Base-by-base conservation (phyloP, 768 basidiomycete genomes). In the Boletus barrowsii region DNA sequence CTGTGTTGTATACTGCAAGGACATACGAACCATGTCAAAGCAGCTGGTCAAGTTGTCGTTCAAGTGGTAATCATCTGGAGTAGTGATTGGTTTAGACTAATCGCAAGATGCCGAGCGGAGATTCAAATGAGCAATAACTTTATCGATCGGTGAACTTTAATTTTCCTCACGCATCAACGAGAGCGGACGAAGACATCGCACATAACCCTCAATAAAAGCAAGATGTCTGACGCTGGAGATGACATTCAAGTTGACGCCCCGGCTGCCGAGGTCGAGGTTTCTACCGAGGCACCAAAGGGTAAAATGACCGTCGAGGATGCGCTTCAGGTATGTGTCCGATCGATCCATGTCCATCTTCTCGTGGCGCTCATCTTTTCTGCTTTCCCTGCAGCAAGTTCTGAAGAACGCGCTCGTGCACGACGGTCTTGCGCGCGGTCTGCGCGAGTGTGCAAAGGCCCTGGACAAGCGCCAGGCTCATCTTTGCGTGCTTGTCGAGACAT, bases 381-480 rank as follows among this genome's bases (percentile, higher is more conserved):
- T 35, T 13, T 14, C 6, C 8, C 29, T 29, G 35, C 37, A 98
- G 90, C 89, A 96, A 90, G 96, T 99, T 61, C 80, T 99, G 83
- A 99, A 98, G 84, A 97, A 93, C 70, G 92, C 96, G 54, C 87
- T 99, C 66, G 87, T 94, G 62, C 95, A 98, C 79, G 96, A 99
- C 71, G 95, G 96, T 69, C 93, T 99, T 58, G 93, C 96, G 56
- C 91, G 96, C 61, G 96, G 96, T 75, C 88, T 99, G 62, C 92
- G 95, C 62, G 96, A 99, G 80, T 88, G 85, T 69, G 90, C 96
- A 70, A 99, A 99, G 82, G 92, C 96, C 57, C 83, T 99, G 63
- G 96, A 99, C 83, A 97, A 94, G 80, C 88, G 94, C 67, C 92
- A 95, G 81, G 96, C 95, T 53, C 96, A 98, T 75, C 82, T 98